A percentile compares a stretch with the other conserved stretches of the same genome.
phyloP scores from a whole-genome alignment of 23 red algal species.

The Pyropia yezoensis region DNA sequence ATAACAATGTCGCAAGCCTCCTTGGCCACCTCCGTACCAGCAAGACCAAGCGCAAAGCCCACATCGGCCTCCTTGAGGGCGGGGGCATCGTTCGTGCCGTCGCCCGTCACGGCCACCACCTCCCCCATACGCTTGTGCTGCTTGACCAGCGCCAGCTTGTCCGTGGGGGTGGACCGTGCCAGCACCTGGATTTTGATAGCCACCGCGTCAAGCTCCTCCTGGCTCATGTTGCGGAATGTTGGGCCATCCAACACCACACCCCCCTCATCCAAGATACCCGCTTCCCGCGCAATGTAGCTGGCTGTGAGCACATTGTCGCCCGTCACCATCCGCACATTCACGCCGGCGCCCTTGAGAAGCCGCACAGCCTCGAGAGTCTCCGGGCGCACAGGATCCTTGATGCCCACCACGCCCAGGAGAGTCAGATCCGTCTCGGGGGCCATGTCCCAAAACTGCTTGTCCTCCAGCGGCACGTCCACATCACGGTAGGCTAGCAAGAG shows the following conservation, averaged over 20 bases:
- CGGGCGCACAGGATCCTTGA: slow-evolving; percentile 79
- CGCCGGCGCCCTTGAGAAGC: slow-evolving; percentile 73
- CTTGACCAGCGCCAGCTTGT: slow-evolving; percentile 74
- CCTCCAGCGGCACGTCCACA: slow-evolving; percentile 23
- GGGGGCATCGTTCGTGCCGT: slow-evolving; percentile 91
- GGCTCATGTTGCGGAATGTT: slow-evolving; percentile 49
- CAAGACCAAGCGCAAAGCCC: slow-evolving; percentile 79
- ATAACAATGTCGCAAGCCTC: slow-evolving; percentile 90
- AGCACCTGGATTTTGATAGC: slow-evolving; percentile 61
- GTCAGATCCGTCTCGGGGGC: slow-evolving; percentile 52
- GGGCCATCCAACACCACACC: slow-evolving; percentile 57
- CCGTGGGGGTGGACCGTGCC: slow-evolving; percentile 75
- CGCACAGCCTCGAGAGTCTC: slow-evolving; percentile 61
- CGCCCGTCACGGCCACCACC: slow-evolving; percentile 88
- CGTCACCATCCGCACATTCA: slow-evolving; percentile 94
- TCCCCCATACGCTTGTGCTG: slow-evolving; percentile 55
- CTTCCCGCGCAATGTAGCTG: slow-evolving; percentile 55
- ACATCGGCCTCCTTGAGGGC: slow-evolving; percentile 85
- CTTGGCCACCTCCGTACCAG: slow-evolving; percentile 89
- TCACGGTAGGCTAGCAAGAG: slow-evolving; percentile 67
- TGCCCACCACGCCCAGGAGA: slow-evolving; percentile 75
- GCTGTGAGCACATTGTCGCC: slow-evolving; percentile 80
- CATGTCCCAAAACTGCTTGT: slow-evolving; percentile 28
- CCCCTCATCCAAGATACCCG: slow-evolving; percentile 61
- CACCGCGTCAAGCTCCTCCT: slow-evolving; percentile 23